Evolutionary conservation across 257 asterid species (phyloP), one percentile per base, ranked within the genome.

Genomic region (Primulina eburnea): DNA sequence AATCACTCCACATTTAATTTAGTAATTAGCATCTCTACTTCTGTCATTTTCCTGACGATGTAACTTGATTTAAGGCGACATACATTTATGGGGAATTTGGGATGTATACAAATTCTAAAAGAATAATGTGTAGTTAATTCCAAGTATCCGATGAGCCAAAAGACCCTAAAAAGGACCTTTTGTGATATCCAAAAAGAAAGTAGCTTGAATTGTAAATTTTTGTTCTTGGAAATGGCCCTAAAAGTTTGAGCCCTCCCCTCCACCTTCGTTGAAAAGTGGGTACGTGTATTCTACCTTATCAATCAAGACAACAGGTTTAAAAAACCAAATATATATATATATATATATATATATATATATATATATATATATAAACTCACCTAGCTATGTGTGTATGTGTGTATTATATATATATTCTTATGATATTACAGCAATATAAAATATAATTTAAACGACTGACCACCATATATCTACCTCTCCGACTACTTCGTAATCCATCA

Each of bases 121-220:
- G 60, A 67, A 56, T 62, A 68, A 58, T 60, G 0, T 29, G 10
- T 5, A 55, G 43, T 17, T 24, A 62, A 77, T 73, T 37, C 71
- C 60, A 50, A 75, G 78, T 71, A 79, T 81, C 82, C 81, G 74
- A 83, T 81, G 83, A 70, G 60, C 69, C 70, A 57, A 71, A 53
- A 70, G 82, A 78, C 74, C 86, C 82, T 82, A 78, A 87, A 88
- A 87, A 86, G 88, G 88, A 70, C 83, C 92, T 90, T 86, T 77
- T 77, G 86, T 78, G 80, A 81, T 76, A 82, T 80, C 88, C 75
- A 74, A 71, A 88, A 83, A 72, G 85, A 77, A 70, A 35, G 67
- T 68, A 75, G 65, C 89, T 84, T 83, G 73, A 79, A 60, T 73
- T 81, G 80, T 79, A 88, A 83, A 79, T 83, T 80, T 76, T 47